phyloP scores from a whole-genome alignment of 305 asterid genomes.

The Fraxinus velutina region DNA sequence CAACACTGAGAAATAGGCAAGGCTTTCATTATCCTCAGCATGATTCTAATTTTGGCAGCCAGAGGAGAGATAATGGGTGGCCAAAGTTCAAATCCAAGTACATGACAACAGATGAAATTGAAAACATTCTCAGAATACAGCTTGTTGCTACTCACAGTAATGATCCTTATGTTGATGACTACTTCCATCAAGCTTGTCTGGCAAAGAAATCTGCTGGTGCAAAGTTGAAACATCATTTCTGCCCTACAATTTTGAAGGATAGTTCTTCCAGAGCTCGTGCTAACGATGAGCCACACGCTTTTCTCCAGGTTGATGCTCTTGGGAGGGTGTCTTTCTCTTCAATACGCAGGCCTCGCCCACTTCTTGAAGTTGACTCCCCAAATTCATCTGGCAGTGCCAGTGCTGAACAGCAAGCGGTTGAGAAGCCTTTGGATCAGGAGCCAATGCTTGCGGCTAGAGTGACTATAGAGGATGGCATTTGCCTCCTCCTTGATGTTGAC shows the following conservation, averaged over 20 bases:
- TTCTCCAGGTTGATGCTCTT: constrained; percentile 96
- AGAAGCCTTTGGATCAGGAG: constrained; percentile 89
- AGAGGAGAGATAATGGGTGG: constrained; percentile 61
- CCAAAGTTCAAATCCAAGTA: constrained; percentile 71
- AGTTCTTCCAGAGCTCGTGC: constrained; percentile 61
- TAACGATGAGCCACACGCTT: constrained; percentile 73
- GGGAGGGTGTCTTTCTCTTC: constrained; percentile 88
- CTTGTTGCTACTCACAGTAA: constrained; percentile 88
- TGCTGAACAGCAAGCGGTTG: constrained; percentile 36
- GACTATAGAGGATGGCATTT: constrained; percentile 77
- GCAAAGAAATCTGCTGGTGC: constrained; percentile 71
- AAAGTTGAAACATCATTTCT: constrained; percentile 80
- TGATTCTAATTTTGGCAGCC: constrained; percentile 48
- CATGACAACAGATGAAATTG: constrained; percentile 82
- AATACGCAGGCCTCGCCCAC: constrained; percentile 92
- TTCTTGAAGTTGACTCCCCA: constrained; percentile 80
- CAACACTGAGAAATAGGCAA: constrained; percentile 57
- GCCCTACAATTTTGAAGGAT: constrained; percentile 66
- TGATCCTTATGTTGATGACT: constrained; percentile 87
- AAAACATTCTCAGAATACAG: constrained; percentile 79
- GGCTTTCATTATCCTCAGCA: constrained; percentile 51
- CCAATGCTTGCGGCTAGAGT: constrained; percentile 96
- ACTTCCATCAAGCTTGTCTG: constrained; percentile 84
- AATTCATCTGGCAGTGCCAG: constrained; percentile 45
- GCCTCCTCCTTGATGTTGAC: constrained; percentile 81